Evolutionary conservation across 2,329 filamentous ascomycete species (phyloP).

Genomic region (Pyrenochaeta sp.): DNA sequence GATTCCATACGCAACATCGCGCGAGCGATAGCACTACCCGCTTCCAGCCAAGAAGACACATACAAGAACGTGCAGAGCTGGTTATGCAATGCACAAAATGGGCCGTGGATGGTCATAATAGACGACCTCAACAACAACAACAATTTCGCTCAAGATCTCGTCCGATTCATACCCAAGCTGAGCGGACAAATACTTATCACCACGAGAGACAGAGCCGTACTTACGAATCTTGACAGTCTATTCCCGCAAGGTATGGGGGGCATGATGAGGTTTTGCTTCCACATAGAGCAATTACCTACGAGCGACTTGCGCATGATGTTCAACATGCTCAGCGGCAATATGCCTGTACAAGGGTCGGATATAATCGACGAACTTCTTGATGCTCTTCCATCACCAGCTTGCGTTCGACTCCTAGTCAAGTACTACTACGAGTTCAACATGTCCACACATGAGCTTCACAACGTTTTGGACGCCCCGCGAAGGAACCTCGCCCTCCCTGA

Average conservation of each 20-base stretch:
- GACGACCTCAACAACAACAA: not conserved
- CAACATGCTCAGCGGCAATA: not conserved
- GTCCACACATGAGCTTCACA: too few species aligned
- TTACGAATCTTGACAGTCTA: not conserved
- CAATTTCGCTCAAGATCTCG: not conserved
- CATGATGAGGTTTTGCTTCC: not conserved
- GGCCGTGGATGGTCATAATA: not conserved
- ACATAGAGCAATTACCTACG: not conserved
- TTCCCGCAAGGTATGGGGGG: not conserved
- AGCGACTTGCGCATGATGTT: not conserved
- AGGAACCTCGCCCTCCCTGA: too few species aligned
- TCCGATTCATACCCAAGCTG: not conserved
- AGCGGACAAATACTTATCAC: not conserved
- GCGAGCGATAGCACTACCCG: too few species aligned
- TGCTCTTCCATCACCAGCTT: not conserved
- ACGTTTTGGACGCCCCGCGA: too few species aligned
- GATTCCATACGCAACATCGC: not conserved
- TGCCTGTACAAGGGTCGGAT: not conserved
- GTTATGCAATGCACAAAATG: not conserved
- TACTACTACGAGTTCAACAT: too few species aligned
- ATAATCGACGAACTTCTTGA: not conserved
- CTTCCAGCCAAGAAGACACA: too few species aligned
- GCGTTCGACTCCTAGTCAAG: not conserved
- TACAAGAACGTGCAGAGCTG: not conserved
- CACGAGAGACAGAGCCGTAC: not conserved